Percentiles rank a stretch among this genome's conserved stretches.
Evolutionary conservation across 345 rosid species (phyloP).

Genomic region (Arabis alpina): DNA sequence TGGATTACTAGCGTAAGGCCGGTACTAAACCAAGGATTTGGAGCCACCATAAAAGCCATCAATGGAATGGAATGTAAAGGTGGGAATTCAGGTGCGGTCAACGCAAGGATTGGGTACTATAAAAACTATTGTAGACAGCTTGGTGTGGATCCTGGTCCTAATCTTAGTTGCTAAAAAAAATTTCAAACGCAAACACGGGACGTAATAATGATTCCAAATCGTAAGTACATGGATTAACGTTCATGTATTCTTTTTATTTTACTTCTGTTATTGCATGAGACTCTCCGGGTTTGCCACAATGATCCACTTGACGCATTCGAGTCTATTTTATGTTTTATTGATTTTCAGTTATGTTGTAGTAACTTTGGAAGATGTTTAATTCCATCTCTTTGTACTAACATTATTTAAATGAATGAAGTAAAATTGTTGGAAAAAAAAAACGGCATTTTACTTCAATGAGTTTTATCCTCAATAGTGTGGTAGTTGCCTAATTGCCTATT

Average conservation of each 20-base stretch:
- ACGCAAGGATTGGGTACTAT: slow-evolving; percentile 26
- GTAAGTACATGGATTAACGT: neutral
- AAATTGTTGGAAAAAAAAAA: too few relatives aligned
- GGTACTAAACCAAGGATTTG: slow-evolving; percentile 25
- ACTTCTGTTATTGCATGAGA: neutral
- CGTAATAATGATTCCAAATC: neutral
- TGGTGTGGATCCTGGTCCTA: slow-evolving; percentile 47
- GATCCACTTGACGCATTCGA: too few relatives aligned
- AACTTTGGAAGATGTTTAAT: too few relatives aligned
- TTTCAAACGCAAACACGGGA: too few relatives aligned
- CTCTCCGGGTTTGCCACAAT: too few relatives aligned
- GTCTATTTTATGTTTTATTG: too few relatives aligned
- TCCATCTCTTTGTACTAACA: too few relatives aligned
- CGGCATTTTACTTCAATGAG: too few relatives aligned
- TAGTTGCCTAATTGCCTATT: too few relatives aligned
- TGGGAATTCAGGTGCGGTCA: neutral
- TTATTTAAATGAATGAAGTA: too few relatives aligned
- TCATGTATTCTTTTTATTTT: neutral
- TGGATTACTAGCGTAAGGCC: slow-evolving; percentile 59
- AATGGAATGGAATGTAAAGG: slow-evolving; percentile 13
- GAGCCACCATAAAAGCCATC: slow-evolving; percentile 26
- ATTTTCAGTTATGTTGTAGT: too few relatives aligned
- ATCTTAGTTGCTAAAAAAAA: slow-evolving; percentile 42
- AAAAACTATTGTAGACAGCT: slow-evolving; percentile 51
- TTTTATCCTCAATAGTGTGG: too few relatives aligned